A percentile compares a stretch with the other conserved stretches of the same genome.
Conservation (phyloP, 2,329 filamentous ascomycete species). For the Nemania abortiva region DNA sequence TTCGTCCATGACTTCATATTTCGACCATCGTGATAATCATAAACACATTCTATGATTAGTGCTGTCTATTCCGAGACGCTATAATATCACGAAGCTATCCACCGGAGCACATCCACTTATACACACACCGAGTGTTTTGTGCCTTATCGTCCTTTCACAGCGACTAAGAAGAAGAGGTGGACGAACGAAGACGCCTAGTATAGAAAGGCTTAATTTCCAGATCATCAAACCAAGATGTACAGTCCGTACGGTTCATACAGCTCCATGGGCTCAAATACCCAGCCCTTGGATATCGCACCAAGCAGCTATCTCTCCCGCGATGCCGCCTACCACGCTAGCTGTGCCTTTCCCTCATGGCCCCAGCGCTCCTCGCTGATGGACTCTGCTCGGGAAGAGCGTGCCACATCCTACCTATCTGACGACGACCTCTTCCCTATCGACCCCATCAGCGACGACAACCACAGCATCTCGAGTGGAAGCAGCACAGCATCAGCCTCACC, state of each 20-base stretch:
- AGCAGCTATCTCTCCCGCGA: slow-evolving; percentile 49
- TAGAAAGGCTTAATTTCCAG: slow-evolving; percentile 7
- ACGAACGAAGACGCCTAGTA: slow-evolving; percentile 23
- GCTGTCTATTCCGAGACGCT: slow-evolving; percentile 20
- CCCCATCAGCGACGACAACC: slow-evolving; percentile 63
- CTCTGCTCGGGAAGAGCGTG: slow-evolving; percentile 53
- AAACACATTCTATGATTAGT: slow-evolving; percentile 28
- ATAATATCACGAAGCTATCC: slow-evolving; percentile 37
- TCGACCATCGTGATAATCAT: slow-evolving; percentile 42
- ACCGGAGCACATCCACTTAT: slow-evolving; percentile 15
- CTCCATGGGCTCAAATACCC: slow-evolving; percentile 52
- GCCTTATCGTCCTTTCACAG: slow-evolving; percentile 5
- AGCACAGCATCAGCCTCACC: slow-evolving; percentile 60
- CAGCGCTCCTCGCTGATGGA: slow-evolving; percentile 54
- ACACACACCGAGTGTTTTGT: slow-evolving; percentile 11
- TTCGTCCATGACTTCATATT: slow-evolving; percentile 45
- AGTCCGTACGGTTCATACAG: slow-evolving; percentile 54
- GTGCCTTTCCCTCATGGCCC: slow-evolving; percentile 60
- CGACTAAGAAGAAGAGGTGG: slow-evolving; percentile 24
- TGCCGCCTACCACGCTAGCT: slow-evolving; percentile 50
- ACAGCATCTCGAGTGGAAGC: slow-evolving; percentile 59
- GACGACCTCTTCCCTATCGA: slow-evolving; percentile 71
- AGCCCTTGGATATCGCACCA: slow-evolving; percentile 51
- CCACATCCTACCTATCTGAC: slow-evolving; percentile 71
- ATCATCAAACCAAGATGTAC: slow-evolving; percentile 45